Evolutionary conservation across 169 alveolate genomes (phyloP).

Genomic region (Plasmodium chabaudi): DNA sequence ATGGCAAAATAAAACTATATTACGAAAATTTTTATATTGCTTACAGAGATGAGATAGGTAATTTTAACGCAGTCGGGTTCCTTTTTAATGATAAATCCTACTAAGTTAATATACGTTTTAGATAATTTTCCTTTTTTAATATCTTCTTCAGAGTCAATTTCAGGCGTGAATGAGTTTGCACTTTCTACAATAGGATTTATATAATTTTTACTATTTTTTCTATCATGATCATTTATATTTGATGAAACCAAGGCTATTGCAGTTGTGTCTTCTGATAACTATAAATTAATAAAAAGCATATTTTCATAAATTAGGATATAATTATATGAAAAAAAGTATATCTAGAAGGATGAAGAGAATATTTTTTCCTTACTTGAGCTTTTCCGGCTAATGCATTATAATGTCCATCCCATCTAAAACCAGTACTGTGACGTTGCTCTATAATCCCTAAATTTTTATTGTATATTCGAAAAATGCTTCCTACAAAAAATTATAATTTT

Average conservation of each 20-base stretch:
- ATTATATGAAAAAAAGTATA: no score
- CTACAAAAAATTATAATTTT: background rate
- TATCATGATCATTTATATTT: slow-evolving; percentile 48
- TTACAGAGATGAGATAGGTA: slow-evolving; percentile 58
- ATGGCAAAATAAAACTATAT: background rate
- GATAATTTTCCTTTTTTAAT: background rate
- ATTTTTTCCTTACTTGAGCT: slow-evolving; percentile 10
- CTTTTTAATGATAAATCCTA: slow-evolving; percentile 34
- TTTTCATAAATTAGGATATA: no score
- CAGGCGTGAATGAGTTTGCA: slow-evolving; percentile 28
- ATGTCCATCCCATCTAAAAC: slow-evolving; percentile 55
- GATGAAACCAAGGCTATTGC: slow-evolving; percentile 24
- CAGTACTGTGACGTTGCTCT: slow-evolving; percentile 46
- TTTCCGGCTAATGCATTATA: slow-evolving; percentile 41
- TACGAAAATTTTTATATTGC: background rate
- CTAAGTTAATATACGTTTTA: slow-evolving; percentile 36
- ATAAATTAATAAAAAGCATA: background rate
- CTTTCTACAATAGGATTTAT: slow-evolving; percentile 27
- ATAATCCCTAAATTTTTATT: slow-evolving; percentile 38
- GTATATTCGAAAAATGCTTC: slow-evolving; percentile 40
- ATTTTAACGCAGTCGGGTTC: slow-evolving; percentile 12
- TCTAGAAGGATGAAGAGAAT: background rate
- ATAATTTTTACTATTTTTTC: slow-evolving; percentile 14
- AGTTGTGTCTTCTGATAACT: slow-evolving; percentile 22
- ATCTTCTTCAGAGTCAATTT: slow-evolving; percentile 54